phyloP scores from a whole-genome alignment of 768 basidiomycete genomes.

The Russula earlei region DNA sequence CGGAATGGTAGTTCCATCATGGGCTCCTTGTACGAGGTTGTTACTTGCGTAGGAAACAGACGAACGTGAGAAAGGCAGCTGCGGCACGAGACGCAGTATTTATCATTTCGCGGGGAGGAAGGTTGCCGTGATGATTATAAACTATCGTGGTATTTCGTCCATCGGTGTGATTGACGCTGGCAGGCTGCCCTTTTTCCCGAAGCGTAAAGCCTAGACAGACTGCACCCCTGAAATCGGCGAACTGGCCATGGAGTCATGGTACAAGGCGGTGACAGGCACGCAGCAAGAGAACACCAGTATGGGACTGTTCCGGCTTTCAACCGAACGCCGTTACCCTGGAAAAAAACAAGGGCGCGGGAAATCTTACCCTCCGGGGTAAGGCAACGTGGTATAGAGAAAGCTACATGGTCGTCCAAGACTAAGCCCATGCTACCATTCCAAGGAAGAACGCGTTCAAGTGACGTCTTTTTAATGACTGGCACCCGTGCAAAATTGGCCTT shows the following conservation, averaged over 20 bases:
- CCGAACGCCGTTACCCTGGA: conserved; percentile 14
- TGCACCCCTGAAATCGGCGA: conserved; percentile 8
- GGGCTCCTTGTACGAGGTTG: not conserved
- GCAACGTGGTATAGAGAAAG: not conserved
- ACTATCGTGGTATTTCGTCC: not conserved
- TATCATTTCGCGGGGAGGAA: conserved; percentile 6
- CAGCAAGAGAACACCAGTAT: not conserved
- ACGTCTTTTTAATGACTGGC: not conserved
- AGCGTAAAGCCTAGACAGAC: not conserved
- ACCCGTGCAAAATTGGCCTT: conserved; percentile 1
- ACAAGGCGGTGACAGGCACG: not conserved
- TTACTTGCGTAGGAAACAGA: not conserved
- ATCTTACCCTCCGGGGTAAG: not conserved
- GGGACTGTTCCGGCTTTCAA: not conserved
- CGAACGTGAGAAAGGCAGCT: conserved; percentile 6
- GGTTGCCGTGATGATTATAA: conserved; percentile 6
- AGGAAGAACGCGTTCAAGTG: not conserved
- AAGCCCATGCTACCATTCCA: not conserved
- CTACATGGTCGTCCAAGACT: not conserved
- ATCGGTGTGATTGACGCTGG: conserved; percentile 13
- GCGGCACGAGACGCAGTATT: conserved; percentile 4
- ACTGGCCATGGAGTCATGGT: not conserved
- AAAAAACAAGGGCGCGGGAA: conserved; percentile 3
- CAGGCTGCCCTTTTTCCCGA: not conserved
- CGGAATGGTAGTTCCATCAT: not conserved